These are phyloP conservation scores for Dictyostelium purpureum DNA, from an alignment of 78 protist genomes.

Conservation along the genomic window DNA sequence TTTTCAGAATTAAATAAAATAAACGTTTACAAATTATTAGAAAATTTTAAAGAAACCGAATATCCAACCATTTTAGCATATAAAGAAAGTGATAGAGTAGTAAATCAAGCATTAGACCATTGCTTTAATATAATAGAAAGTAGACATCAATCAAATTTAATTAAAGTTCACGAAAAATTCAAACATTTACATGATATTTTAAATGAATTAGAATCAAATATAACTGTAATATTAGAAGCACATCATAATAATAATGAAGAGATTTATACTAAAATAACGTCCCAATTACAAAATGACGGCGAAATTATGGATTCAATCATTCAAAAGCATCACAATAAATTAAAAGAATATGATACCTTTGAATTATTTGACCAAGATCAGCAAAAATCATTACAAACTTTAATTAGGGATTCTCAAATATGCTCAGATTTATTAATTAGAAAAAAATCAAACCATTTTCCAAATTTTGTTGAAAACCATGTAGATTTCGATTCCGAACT, in stretches of 20 bases:
- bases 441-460: slow-evolving; percentile 14
- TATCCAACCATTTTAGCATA: background rate
- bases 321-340: background rate
- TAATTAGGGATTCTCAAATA: background rate
- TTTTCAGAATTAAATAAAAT: background rate
- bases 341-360: background rate
- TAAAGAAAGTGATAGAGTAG: background rate
- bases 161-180: background rate
- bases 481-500: background rate
- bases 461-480: background rate
- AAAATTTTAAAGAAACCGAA: background rate
- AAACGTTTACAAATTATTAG: background rate
- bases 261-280: background rate
- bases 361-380: background rate
- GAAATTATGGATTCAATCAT: background rate
- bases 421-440: background rate
- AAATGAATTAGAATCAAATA: slow-evolving; percentile 1
- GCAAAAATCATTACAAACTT: background rate
- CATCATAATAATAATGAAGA: background rate
- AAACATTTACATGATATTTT: background rate
- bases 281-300: background rate
- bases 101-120: background rate
- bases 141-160: background rate
- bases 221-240: background rate
- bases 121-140: background rate